Conservation (phyloP, 176 grass and related monocot species). For the Sorghum bicolor region Sorghum_bicolor_NCBIv3 NC_012874.2:71709001-71709500, state of each 20-base stretch:
- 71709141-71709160: neutral
- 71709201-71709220: neutral
- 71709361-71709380: neutral
- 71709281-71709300: neutral
- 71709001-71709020: neutral
- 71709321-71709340: conserved; percentile 38
- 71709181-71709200: neutral
- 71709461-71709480: neutral
- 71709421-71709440: neutral
- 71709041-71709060: neutral
- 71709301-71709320: neutral
- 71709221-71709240: neutral
- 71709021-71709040: neutral
- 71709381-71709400: neutral
- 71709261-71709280: neutral
- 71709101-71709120: neutral
- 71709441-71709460: neutral
- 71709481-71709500: neutral
- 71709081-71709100: neutral
- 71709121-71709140: neutral
- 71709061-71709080: neutral
- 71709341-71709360: conserved; percentile 9
- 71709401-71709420: conserved; percentile 28
- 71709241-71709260: neutral
- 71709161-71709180: neutral